Percentiles rank a stretch among this genome's conserved stretches.
These are phyloP conservation scores for Gaultheria prostrata DNA, from an alignment of 148 eudicot genomes.

Conservation along the genomic window DNA sequence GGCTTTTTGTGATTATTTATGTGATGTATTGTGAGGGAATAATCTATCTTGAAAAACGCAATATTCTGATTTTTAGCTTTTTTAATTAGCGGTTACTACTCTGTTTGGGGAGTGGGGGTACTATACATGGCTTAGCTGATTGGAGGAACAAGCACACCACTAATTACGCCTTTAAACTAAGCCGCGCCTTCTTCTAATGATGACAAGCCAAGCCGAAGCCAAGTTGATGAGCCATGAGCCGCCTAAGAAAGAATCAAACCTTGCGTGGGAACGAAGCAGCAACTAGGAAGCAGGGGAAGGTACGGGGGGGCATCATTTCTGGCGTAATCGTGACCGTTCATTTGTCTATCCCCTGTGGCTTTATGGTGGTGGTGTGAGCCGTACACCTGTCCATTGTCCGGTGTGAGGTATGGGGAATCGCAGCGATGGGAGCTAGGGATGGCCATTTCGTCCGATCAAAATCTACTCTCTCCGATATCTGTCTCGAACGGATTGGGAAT, in stretches of 20 bases:
- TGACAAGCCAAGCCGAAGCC: background rate
- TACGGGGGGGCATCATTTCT: background rate
- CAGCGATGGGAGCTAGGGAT: background rate
- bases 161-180: too few relatives aligned
- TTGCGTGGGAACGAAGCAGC: conserved; percentile 20
- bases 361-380: background rate
- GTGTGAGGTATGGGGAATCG: background rate
- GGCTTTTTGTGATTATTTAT: too few relatives aligned
- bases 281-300: background rate
- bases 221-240: background rate
- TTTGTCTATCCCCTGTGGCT: background rate
- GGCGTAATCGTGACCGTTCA: conserved; percentile 5
- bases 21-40: too few relatives aligned
- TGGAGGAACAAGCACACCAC: too few relatives aligned
- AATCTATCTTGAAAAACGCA: too few relatives aligned
- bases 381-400: background rate
- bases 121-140: too few relatives aligned
- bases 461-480: too few relatives aligned
- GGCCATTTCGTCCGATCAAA: too few relatives aligned
- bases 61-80: too few relatives aligned
- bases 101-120: too few relatives aligned
- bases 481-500: too few relatives aligned
- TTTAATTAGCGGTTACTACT: too few relatives aligned
- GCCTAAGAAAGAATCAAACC: background rate
- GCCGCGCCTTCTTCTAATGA: background rate